Percentiles rank a stretch among this genome's conserved stretches.
These are phyloP conservation scores for Staphylotrichum tortipilum DNA, from an alignment of 495 filamentous ascomycete genomes.

Conservation along the genomic window DNA sequence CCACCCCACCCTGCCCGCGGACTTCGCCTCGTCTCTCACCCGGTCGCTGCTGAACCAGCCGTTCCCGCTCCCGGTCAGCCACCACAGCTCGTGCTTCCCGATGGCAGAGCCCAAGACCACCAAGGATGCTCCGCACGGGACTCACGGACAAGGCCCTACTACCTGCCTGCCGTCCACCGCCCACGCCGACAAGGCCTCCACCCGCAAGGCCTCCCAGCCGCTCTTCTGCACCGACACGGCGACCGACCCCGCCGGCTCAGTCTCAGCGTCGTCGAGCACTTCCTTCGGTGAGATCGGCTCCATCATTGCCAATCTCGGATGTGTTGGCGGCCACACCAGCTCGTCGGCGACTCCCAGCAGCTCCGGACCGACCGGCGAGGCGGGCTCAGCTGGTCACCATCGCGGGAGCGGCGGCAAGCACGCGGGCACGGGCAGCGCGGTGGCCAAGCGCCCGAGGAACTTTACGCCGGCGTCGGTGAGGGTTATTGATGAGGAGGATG, in stretches of 20 bases:
- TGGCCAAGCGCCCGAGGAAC: conserved; percentile 32
- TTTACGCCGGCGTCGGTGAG: conserved; percentile 39
- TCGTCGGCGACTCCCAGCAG: not conserved
- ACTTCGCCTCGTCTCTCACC: conserved; percentile 32
- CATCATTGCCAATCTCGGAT: not conserved
- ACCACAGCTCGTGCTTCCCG: conserved; percentile 19
- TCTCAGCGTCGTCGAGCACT: not conserved
- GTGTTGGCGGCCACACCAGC: not conserved
- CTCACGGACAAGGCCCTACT: conserved; percentile 1
- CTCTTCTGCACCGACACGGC: conserved; percentile 10
- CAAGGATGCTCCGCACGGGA: conserved; percentile 30
- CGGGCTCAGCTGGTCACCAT: too few relatives aligned
- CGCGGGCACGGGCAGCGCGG: not conserved
- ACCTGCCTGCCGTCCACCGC: conserved; percentile 10
- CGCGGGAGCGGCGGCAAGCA: not conserved
- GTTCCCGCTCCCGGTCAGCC: conserved; percentile 25
- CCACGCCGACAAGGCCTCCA: conserved; percentile 16
- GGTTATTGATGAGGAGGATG: conserved; percentile 32
- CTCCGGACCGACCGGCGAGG: not conserved
- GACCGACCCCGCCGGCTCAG: not conserved
- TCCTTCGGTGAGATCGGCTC: conserved; percentile 4
- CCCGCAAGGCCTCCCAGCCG: conserved; percentile 31
- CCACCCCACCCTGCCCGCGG: conserved; percentile 16
- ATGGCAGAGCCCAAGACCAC: conserved; percentile 31
- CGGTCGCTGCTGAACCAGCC: conserved; percentile 40